A percentile compares a stretch with the other conserved stretches of the same genome.
Evolutionary conservation across 768 basidiomycete genomes (phyloP).

Genomic region (Collybiopsis luxurians): DNA sequence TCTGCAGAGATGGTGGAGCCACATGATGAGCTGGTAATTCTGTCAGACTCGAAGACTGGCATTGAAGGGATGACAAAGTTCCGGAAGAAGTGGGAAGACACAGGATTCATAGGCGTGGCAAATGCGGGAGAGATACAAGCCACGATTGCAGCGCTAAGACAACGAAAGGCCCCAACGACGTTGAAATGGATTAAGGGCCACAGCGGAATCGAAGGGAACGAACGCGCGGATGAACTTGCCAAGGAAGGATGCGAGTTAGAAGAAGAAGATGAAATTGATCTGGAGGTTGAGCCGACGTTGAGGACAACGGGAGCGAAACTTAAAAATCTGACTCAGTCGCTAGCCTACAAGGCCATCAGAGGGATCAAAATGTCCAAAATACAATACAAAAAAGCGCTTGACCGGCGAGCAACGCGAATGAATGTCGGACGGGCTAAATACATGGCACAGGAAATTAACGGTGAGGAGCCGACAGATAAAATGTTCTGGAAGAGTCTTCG

Average conservation of each 20-base stretch:
- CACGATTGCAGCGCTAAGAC: constrained; percentile 6
- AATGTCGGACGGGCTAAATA: not conserved
- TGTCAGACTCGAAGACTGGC: constrained; percentile 13
- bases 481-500: not conserved
- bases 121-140: not conserved
- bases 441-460: not conserved
- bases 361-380: not conserved
- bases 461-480: not conserved
- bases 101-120: not conserved
- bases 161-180: constrained; percentile 9
- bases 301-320: constrained; percentile 15
- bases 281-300: not conserved
- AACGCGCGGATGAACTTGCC: constrained; percentile 21
- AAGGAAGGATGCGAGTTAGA: constrained; percentile 12
- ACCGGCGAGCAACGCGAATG: not conserved
- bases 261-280: constrained; percentile 8
- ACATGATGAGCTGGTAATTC: not conserved
- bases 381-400: not conserved
- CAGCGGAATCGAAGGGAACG: constrained; percentile 15
- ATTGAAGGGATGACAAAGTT: constrained; percentile 8
- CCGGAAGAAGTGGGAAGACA: constrained; percentile 5
- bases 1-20: not conserved
- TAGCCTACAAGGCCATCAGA: not conserved
- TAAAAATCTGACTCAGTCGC: constrained; percentile 9
- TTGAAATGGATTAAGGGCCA: constrained; percentile 27